These are phyloP conservation scores for Lolium perenne DNA, from an alignment of 176 grass and related monocot species.

Conservation along the genomic window DNA sequence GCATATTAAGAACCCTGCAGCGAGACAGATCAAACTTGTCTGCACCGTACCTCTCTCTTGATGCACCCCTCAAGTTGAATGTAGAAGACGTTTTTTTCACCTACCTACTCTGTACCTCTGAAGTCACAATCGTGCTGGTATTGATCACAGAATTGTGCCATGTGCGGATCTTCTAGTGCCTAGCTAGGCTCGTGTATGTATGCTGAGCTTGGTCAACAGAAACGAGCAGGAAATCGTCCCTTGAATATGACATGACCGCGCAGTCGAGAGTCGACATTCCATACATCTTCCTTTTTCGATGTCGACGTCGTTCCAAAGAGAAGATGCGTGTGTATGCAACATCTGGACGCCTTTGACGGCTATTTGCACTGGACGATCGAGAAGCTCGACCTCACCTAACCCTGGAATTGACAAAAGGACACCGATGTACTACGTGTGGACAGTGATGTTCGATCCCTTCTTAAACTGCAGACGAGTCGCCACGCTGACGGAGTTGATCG, in stretches of 20 bases:
- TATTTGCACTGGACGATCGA: too few relatives aligned
- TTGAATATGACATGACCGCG: background rate
- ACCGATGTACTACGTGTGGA: background rate
- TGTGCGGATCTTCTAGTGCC: background rate
- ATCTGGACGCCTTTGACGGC: background rate
- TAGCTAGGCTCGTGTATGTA: background rate
- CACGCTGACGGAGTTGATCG: background rate
- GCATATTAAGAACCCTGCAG: background rate
- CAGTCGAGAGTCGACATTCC: background rate
- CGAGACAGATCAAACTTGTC: background rate
- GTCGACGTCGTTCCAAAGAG: background rate
- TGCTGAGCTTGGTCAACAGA: background rate
- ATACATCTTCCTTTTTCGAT: background rate
- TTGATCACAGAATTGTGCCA: background rate
- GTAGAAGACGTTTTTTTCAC: background rate
- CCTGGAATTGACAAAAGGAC: background rate
- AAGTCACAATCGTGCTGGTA: background rate
- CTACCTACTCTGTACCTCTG: background rate
- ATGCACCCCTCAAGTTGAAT: background rate
- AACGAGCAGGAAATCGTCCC: background rate
- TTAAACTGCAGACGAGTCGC: background rate
- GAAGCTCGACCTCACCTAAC: slow-evolving; percentile 20
- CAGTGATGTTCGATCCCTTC: background rate
- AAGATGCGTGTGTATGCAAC: background rate
- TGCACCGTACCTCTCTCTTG: background rate